Evolutionary conservation across 345 rosid species (phyloP).

Genomic region (Isatis tinctoria): DNA sequence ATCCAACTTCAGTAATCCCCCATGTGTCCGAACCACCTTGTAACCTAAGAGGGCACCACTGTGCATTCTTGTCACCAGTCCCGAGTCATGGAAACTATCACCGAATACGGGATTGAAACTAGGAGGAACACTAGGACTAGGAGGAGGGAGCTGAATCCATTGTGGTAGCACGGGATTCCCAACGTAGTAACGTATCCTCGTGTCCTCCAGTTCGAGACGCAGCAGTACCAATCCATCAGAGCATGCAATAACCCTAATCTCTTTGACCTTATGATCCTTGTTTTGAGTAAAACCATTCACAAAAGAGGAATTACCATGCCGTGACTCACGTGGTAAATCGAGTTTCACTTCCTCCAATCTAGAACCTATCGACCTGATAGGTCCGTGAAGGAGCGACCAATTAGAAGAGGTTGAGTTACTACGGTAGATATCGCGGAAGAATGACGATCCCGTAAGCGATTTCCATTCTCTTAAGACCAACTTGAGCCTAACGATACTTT

Average conservation of each 20-base stretch:
- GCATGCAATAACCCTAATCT: neutral
- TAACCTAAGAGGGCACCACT: neutral
- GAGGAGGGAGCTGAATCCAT: constrained; percentile 1
- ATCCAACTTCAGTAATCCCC: no score
- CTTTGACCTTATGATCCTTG: neutral
- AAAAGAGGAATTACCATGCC: neutral
- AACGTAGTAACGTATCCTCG: neutral
- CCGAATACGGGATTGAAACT: no score
- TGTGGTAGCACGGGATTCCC: neutral
- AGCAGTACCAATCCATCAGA: neutral
- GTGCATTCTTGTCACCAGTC: neutral
- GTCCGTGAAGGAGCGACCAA: neutral
- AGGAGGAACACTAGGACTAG: neutral
- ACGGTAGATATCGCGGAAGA: neutral
- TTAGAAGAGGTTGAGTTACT: neutral
- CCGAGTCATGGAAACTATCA: neutral
- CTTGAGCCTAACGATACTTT: neutral
- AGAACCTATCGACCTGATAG: neutral
- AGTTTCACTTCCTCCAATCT: neutral
- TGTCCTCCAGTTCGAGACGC: neutral
- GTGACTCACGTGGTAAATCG: neutral
- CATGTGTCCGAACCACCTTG: neutral
- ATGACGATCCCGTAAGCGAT: neutral
- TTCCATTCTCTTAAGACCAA: neutral
- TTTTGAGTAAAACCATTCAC: neutral